These are phyloP conservation scores for Candida albicans DNA, from an alignment of 1,139 yeast species.

Conservation along the genomic window DNA sequence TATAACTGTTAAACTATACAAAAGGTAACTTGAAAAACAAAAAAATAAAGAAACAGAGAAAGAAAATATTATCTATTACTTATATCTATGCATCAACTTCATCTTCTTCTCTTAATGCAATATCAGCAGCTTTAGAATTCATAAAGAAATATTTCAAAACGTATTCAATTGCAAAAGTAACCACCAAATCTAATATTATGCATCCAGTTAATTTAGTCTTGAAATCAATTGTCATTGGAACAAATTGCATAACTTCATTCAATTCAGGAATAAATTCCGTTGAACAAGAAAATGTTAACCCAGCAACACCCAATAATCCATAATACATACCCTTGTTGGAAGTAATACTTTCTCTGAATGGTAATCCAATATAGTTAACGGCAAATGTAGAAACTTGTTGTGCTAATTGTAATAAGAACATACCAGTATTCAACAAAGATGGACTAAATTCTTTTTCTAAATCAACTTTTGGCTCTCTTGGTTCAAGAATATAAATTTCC, in stretches of 20 bases:
- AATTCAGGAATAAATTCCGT: slow-evolving; percentile 95
- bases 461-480: slow-evolving; percentile 86
- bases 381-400: slow-evolving; percentile 98
- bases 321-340: slow-evolving; percentile 97
- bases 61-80: slow-evolving; percentile 3
- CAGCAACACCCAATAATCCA: slow-evolving; percentile 90
- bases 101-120: slow-evolving; percentile 55
- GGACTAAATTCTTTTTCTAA: slow-evolving; percentile 88
- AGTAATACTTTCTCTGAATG: slow-evolving; percentile 87
- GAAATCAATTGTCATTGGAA: slow-evolving; percentile 77
- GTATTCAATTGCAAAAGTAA: slow-evolving; percentile 78
- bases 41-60: neutral
- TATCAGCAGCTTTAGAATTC: slow-evolving; percentile 91
- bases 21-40: neutral
- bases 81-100: slow-evolving; percentile 7
- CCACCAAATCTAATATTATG: slow-evolving; percentile 72
- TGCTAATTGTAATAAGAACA: slow-evolving; percentile 88
- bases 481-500: slow-evolving; percentile 84
- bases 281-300: slow-evolving; percentile 84
- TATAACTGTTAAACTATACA: neutral
- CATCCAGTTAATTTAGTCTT: slow-evolving; percentile 73
- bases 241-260: slow-evolving; percentile 88
- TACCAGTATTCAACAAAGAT: slow-evolving; percentile 91
- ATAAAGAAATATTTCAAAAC: slow-evolving; percentile 79
- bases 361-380: slow-evolving; percentile 95